These are phyloP conservation scores for Rutstroemia sp. DNA, from an alignment of 2,329 filamentous ascomycete genomes.

Conservation along the genomic window DNA sequence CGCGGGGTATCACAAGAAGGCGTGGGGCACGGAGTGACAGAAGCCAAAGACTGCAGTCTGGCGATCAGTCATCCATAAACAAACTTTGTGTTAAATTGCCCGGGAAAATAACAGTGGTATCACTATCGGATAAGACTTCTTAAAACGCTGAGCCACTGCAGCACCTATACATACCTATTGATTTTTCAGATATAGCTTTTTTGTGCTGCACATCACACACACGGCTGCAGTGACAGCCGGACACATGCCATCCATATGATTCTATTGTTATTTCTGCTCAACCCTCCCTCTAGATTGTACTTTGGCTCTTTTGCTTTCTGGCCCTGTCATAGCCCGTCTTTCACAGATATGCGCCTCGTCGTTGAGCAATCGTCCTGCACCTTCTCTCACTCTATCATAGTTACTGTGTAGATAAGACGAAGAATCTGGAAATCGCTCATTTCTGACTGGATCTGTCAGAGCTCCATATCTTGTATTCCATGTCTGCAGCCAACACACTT, in stretches of 20 bases:
- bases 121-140: not conserved
- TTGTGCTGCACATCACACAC: conserved; percentile 5
- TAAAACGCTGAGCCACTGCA: not conserved
- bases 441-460: not conserved
- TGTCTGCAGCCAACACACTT: not conserved
- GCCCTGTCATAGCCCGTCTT: too few species aligned
- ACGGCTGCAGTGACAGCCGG: conserved; percentile 8
- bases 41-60: conserved; percentile 3
- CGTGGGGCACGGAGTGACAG: not conserved
- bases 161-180: not conserved
- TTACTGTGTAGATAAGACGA: too few species aligned
- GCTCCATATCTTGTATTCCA: conserved; percentile 3
- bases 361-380: not conserved
- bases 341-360: too few species aligned
- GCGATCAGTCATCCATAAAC: conserved; percentile 1
- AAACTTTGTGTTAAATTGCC: not conserved
- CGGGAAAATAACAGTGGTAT: not conserved
- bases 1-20: not conserved
- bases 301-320: not conserved
- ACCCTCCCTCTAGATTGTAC: conserved; percentile 40
- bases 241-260: conserved; percentile 52
- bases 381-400: not conserved
- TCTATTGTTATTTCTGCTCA: conserved; percentile 38
- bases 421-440: too few species aligned
- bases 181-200: not conserved